Evolutionary conservation across 176 grass and related monocot species (phyloP), one percentile per base, ranked within the genome.

Genomic region (Zizania latifolia): DNA sequence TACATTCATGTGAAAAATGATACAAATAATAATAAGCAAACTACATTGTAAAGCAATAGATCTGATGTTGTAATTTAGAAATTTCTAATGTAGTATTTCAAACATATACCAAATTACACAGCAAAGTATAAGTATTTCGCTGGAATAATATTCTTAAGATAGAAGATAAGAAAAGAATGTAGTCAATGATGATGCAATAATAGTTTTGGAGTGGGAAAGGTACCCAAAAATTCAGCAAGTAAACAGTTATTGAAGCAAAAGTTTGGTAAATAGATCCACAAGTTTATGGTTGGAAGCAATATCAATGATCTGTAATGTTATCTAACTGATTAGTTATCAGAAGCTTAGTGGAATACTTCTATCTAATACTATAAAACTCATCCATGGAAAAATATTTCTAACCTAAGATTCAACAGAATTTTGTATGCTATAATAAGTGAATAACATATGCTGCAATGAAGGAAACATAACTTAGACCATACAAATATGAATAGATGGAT

Each of bases 1-100:
- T 99, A 64, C 40, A 84, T 62, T 78, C 45, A 75, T 87, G 19
- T 27, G 55, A 41, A 64, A 41, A 32, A 43, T 88, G 65, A 46
- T 60, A 78, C 67, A 2, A 64, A 50, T 59, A 78, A 4, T 65
- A 71, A 78, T 31, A 76, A 55, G 23, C 9, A 39, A 75, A 83
- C 29, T 48, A 72, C 65, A 48, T 27, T 72, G 19, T 5, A 28
- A 78, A 62, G 68, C 16, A 68, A 61, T 88, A 33, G 21, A 69
- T 46, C 21, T 44, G 48, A 76, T 38, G 48, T 28, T 34, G 57
- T 8, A 81, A 17, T 73, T 53, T 79, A 76, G 9, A 69, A 48
- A 39, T 56, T 13, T 70, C 15, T 31, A 45, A 55, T 33, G 17
- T 17, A 58, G 43, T 3, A 24, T 79, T 44, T 23, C 15, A 45